Conservation (phyloP, 805 yeast genomes). For the Maudiozyma saulgeensis region DNA sequence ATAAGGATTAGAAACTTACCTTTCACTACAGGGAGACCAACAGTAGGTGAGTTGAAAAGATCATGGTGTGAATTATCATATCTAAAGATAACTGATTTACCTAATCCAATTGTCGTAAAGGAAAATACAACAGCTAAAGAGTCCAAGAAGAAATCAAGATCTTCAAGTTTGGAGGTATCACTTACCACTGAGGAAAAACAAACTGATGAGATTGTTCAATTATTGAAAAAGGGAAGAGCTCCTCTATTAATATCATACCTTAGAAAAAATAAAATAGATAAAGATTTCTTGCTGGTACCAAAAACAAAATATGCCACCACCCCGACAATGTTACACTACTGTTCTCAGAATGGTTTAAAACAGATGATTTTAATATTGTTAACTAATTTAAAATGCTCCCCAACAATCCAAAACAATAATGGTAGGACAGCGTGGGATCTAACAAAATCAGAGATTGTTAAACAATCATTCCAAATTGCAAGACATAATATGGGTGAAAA, state of each 20-base stretch:
- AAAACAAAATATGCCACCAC: constrained; percentile 38
- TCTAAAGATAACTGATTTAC: constrained; percentile 44
- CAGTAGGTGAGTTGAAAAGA: constrained; percentile 64
- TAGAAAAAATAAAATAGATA: constrained; percentile 44
- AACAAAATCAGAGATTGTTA: constrained; percentile 37
- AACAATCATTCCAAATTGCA: constrained; percentile 55
- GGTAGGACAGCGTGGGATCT: constrained; percentile 68
- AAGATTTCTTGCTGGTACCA: constrained; percentile 51
- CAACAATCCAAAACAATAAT: constrained; percentile 41
- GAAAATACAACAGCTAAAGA: constrained; percentile 8
- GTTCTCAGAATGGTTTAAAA: constrained; percentile 54
- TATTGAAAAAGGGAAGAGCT: constrained; percentile 65
- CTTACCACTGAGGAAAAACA: constrained; percentile 36
- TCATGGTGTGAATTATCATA: constrained; percentile 78
- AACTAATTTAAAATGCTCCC: constrained; percentile 59
- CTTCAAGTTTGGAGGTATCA: constrained; percentile 8
- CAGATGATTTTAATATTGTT: constrained; percentile 59
- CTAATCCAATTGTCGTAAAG: constrained; percentile 35
- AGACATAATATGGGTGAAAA: constrained; percentile 61
- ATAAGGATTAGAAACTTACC: constrained; percentile 63
- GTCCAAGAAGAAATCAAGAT: constrained; percentile 2
- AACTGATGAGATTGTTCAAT: constrained; percentile 47
- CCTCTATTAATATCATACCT: constrained; percentile 61
- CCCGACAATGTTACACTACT: constrained; percentile 75
- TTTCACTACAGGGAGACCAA: constrained; percentile 83